Base-by-base conservation (phyloP, 345 rosid species). In the Sisymbrium altissimum region DNA sequence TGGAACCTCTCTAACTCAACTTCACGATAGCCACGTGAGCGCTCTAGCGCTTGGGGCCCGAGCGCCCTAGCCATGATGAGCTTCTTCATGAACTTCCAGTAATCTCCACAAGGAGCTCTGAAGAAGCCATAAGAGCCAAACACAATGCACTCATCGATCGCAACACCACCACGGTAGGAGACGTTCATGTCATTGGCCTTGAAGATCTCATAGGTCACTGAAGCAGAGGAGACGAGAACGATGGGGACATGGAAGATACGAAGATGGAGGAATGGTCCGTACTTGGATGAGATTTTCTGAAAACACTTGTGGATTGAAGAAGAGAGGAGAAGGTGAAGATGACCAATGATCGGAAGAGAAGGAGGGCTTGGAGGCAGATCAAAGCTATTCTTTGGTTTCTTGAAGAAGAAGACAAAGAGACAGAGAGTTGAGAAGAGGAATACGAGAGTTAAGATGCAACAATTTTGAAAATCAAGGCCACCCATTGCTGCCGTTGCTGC, bases 321-420 rank as follows among this genome's bases (percentile, higher is more conserved):
- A 30, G 60, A 55, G 21, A 55, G 35, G 60, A 55, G 32, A 5
- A 55, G 60, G 60, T 55, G 60, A 55, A 55, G 39, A 55, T 55
- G 39, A 55, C 60, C 60, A 7, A 55, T 7, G 60, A 55, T 55
- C 2, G 60, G 60, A 55, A 55, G 60, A 55, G 60, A 55, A 32
- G 60, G 60, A 30, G 60, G 60, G 60, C 60, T 55, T 55, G 39
- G 60, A 55, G 60, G 60, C 39, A 30, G 39, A 55, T 30, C 21
- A 30, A 30, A 55, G 60, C 60, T 32, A 4, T 55, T 30, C 13
- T 55, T 55, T 55, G 60, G 39, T 55, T 55, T 35, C 60, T 55
- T 55, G 60, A 54, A n/a, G 19, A 54, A 54, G 38, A 54, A 54
- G 59, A 29, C 19, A 54, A 14, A 29, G 59, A 54, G 38, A 54